A percentile compares a stretch with the other conserved stretches of the same genome.
Conservation (phyloP, 768 basidiomycete genomes). For the Suillus discolor region DNA sequence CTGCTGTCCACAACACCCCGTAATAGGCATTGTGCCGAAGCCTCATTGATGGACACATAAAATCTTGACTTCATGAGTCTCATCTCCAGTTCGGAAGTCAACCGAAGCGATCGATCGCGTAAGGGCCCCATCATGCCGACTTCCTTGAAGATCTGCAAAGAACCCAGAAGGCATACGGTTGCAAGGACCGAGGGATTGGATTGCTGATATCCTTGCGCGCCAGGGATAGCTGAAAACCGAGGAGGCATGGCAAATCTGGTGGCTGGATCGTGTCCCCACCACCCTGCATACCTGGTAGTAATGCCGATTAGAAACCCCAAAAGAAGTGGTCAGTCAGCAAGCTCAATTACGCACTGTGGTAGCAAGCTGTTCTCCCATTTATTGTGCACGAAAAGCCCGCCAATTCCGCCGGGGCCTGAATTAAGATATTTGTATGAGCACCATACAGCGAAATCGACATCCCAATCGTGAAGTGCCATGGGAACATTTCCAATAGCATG, state of each 20-base stretch:
- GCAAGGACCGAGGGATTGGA: conserved; percentile 90
- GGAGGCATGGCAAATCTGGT: conserved; percentile 93
- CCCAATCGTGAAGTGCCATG: conserved; percentile 87
- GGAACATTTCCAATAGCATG: conserved; percentile 96
- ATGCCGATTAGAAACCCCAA: conserved; percentile 18
- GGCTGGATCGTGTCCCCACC: conserved; percentile 93
- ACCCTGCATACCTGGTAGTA: conserved; percentile 77
- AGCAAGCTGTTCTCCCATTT: conserved; percentile 67
- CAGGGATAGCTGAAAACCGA: conserved; percentile 78
- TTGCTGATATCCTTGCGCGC: conserved; percentile 95
- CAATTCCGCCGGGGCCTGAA: conserved; percentile 96
- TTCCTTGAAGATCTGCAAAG: conserved; percentile 77
- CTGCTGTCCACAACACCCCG: conserved; percentile 24
- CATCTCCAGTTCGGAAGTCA: conserved; percentile 74
- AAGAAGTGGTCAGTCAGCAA: conserved; percentile 14
- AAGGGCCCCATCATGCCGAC: conserved; percentile 75
- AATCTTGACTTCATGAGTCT: conserved; percentile 63
- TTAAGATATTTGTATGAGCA: conserved; percentile 99
- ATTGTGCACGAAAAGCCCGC: conserved; percentile 87
- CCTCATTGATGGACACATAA: conserved; percentile 51
- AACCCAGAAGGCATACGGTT: conserved; percentile 79
- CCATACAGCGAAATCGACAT: conserved; percentile 97
- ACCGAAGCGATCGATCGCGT: conserved; percentile 64
- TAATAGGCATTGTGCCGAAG: conserved; percentile 31
- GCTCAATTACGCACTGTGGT: conserved; percentile 57